Percentiles rank a stretch among this genome's conserved stretches.
Evolutionary conservation across 2,329 filamentous ascomycete genomes (phyloP).

Genomic region (Aureobasidium leucospermi): DNA sequence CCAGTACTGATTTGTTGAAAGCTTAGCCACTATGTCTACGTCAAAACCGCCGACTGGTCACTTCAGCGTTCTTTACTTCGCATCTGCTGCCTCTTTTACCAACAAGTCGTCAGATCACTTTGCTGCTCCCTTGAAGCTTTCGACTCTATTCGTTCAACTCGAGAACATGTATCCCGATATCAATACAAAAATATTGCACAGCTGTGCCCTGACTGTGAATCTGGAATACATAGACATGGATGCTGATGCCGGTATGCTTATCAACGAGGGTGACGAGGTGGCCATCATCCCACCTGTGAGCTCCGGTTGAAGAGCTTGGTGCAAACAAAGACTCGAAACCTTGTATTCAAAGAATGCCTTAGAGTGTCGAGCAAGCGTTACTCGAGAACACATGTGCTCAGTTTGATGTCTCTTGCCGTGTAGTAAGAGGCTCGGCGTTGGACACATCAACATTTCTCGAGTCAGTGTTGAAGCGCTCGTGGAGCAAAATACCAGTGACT

Average conservation of each 20-base stretch:
- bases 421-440: too few species aligned
- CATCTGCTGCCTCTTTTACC: constrained; percentile 64
- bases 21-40: constrained; percentile 27
- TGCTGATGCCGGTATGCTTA: constrained; percentile 42
- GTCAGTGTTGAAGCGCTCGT: too few species aligned
- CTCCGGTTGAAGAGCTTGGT: constrained; percentile 54
- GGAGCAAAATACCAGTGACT: too few species aligned
- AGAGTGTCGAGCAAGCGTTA: too few species aligned
- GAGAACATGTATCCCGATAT: constrained; percentile 67
- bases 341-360: too few species aligned
- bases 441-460: too few species aligned
- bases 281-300: constrained; percentile 84
- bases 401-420: too few species aligned
- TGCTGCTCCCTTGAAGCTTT: constrained; percentile 57
- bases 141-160: constrained; percentile 57
- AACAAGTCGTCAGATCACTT: constrained; percentile 59
- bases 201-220: constrained; percentile 72
- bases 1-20: neutral
- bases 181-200: constrained; percentile 57
- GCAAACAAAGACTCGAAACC: too few species aligned
- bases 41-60: constrained; percentile 52
- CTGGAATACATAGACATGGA: constrained; percentile 70
- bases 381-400: too few species aligned
- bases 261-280: constrained; percentile 72
- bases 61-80: constrained; percentile 79